Conservation (phyloP, 164 flowering plant species). For the Saururus chinensis region DNA sequence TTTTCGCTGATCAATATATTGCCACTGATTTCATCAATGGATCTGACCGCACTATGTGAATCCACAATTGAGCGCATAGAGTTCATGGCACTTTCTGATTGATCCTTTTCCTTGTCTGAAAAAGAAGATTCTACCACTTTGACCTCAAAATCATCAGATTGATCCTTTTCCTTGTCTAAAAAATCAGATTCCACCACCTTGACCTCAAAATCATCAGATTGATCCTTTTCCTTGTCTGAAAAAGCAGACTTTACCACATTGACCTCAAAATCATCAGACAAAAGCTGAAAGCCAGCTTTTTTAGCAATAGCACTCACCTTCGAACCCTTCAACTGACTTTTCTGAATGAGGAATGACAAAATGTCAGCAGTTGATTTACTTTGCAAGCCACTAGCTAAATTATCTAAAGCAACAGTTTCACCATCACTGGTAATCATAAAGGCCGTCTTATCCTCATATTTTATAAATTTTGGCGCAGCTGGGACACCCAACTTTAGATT, state of each 20-base stretch:
- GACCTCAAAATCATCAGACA: constrained; percentile 68
- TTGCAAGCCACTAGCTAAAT: constrained; percentile 29
- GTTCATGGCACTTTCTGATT: constrained; percentile 17
- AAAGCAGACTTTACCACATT: constrained; percentile 29
- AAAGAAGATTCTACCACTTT: too few relatives aligned
- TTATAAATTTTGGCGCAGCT: constrained; percentile 2
- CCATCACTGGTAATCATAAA: constrained; percentile 50
- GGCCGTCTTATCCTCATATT: constrained; percentile 44
- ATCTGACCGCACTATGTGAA: background rate
- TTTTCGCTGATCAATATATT: background rate
- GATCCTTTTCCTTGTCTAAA: too few relatives aligned
- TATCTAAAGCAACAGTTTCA: constrained; percentile 33
- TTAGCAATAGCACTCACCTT: constrained; percentile 66
- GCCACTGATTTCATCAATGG: background rate
- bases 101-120: constrained; percentile 13
- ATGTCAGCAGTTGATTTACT: constrained; percentile 54
- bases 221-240: too few relatives aligned
- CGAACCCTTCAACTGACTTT: constrained; percentile 26
- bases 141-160: too few relatives aligned
- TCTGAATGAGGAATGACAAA: constrained; percentile 41
- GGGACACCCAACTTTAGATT: background rate
- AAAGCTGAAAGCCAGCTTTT: constrained; percentile 73
- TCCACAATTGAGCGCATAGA: background rate
- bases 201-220: constrained; percentile 60
- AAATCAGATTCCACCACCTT: constrained; percentile 28